Evolutionary conservation across 2,329 filamentous ascomycete genomes (phyloP).

Genomic region (Cadophora sp.): DNA sequence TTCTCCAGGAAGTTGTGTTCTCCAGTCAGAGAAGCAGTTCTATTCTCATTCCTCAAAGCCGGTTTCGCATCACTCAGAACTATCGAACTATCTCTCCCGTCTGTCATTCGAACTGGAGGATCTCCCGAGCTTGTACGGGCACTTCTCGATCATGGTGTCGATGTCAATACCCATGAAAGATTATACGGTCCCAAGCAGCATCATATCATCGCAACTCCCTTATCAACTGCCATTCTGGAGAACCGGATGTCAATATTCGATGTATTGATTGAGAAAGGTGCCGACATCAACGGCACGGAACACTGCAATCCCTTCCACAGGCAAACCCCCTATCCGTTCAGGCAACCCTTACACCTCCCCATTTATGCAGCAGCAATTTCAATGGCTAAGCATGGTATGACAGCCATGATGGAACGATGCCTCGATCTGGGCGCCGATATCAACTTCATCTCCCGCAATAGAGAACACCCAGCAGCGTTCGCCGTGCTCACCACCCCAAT

Average conservation of each 20-base stretch:
- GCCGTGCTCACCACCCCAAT: neutral
- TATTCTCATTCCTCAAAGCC: neutral
- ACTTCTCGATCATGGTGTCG: constrained; percentile 7
- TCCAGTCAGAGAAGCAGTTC: neutral
- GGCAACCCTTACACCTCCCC: neutral
- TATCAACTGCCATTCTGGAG: neutral
- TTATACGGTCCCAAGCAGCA: neutral
- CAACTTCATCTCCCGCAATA: neutral
- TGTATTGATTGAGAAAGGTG: constrained; percentile 2
- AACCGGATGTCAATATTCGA: neutral
- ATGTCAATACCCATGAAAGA: neutral
- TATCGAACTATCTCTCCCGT: neutral
- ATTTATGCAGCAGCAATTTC: neutral
- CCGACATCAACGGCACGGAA: neutral
- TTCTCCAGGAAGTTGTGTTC: neutral
- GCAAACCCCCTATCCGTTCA: neutral
- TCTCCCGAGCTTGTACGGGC: neutral
- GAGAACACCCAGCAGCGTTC: neutral
- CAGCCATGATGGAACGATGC: neutral
- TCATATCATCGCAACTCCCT: neutral
- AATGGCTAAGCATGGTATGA: neutral
- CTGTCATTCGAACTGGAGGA: neutral
- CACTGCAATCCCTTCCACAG: constrained; percentile 3
- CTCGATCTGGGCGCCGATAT: neutral
- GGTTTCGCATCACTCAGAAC: neutral